Percentiles rank a stretch among this genome's conserved stretches.
Evolutionary conservation across 495 filamentous ascomycete genomes (phyloP).

Genomic region (Opeltia flavorubescens): DNA sequence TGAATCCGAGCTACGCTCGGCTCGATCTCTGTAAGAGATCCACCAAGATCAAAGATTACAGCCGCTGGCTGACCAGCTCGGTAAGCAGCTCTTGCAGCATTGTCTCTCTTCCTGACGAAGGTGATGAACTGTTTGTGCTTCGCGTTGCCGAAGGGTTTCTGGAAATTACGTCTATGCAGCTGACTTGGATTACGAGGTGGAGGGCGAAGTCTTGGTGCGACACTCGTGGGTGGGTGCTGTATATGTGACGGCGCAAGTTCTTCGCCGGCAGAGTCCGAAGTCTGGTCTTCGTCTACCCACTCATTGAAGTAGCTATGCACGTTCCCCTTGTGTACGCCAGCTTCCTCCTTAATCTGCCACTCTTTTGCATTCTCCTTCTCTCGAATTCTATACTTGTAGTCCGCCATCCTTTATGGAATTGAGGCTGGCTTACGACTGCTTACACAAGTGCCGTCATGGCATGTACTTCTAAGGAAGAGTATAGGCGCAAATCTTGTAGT

Average conservation of each 20-base stretch:
- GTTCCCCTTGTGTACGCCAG: neutral
- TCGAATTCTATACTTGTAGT: neutral
- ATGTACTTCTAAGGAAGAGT: too few relatives aligned
- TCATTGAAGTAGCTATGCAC: neutral
- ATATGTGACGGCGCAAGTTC: neutral
- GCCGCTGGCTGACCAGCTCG: conserved; percentile 6
- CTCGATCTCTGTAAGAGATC: conserved; percentile 8
- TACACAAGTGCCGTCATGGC: neutral
- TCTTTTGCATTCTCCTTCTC: conserved; percentile 4
- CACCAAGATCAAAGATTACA: neutral
- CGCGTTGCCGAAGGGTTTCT: too few relatives aligned
- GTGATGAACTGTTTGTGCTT: neutral
- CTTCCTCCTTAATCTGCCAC: conserved; percentile 1
- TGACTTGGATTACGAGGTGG: too few relatives aligned
- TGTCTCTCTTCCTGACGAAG: conserved; percentile 13
- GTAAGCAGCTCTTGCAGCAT: conserved; percentile 15
- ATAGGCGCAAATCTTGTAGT: neutral
- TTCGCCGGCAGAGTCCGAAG: neutral
- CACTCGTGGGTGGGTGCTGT: neutral
- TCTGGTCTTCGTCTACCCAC: neutral
- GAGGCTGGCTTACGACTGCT: neutral
- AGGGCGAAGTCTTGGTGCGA: too few relatives aligned
- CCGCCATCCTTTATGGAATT: neutral
- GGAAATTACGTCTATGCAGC: too few relatives aligned
- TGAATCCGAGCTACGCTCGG: conserved; percentile 6